Evolutionary conservation across 345 rosid species (phyloP), one percentile per base, ranked within the genome.

Genomic region (Brassica juncea): DNA sequence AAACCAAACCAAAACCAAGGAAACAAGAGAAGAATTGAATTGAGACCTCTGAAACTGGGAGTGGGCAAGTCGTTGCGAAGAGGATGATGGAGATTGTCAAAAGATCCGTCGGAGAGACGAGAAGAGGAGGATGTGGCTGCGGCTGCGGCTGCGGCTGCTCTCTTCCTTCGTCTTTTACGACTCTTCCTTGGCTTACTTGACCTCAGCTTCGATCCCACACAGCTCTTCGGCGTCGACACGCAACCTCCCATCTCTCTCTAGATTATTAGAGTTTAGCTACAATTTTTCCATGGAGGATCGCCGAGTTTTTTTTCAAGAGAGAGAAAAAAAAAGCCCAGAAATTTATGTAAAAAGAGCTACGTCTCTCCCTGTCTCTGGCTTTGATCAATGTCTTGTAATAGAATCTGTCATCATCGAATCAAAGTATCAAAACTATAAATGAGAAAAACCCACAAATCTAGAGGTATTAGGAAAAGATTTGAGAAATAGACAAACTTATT

Each of bases 151-250:
- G 49, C 49, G 0, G 77, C 84, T 39, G 85, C 86, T 66, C 83
- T 86, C 68, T 79, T 88, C 73, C 81, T 89, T 83, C 84, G 85
- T 73, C 85, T 86, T 76, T 68, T 84, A 60, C 88, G 84, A 52
- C 63, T 75, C 80, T 84, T 84, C 81, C 80, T 87, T 86, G 68
- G 85, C 84, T 81, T 86, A 25, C 90, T 83, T 79, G 88, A 81
- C 79, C 83, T 87, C 61, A 87, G 81, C 79, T 89, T 85, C 63
- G 87, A 86, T 72, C 94, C 89, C 8, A 82, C 89, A 80, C 98
- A 92, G 65, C 87, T 85, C 74, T 81, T 81, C 5, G 97, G 97
- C 66, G 86, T 82, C 27, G 98, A 94, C 66, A 86, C 93, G 78
- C 98, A 94, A 55, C 86, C 84, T 72, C 98, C 98, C 98, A 94